Base-by-base conservation (phyloP, 306 rosid genomes). In the Vicia sativa region DNA sequence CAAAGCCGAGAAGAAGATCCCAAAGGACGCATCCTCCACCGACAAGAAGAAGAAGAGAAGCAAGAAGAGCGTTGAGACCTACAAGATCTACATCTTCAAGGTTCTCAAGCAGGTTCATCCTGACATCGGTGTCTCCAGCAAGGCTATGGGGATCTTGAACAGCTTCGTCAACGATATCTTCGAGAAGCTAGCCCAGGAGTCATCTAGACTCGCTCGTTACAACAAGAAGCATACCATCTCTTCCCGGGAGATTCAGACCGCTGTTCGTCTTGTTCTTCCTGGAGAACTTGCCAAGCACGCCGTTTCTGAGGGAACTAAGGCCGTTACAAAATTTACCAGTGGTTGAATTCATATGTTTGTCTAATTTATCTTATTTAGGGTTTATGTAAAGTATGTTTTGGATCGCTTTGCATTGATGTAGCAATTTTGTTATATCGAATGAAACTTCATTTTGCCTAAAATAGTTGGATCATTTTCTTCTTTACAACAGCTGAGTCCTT, bases 51-150 rank as follows among this genome's bases (percentile, higher is more conserved):
- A 71, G 67, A 82, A 78, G 85, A 75, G 3, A 48, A 58, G 42
- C 55, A 31, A 69, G 9, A 78, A 75, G 60, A 82, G 62, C 26
- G 81, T 71, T 0, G 82, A 80, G 43, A 83, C 82, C 2, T 83
- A 74, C 66, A 63, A 77, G 75, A 78, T 72, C 16, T 79, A 79
- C 67, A 79, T 82, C 67, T 82, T 82, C 67, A 82, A 68, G 74
- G 84, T 82, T 0, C 31, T 82, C 37, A 82, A 82, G 70, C 87
- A 82, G 65, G 84, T 82, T 4, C 87, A 82, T 15, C 86, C 86
- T 10, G 86, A 82, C 11, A 82, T 82, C 0, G 86, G 86, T 1
- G 74, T 82, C 61, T 78, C 87, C 1, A 79, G 82, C 72, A 83
- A 77, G 16, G 85, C 83, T 15, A 80, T 80, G 85, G 86, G 76